Base-by-base conservation (phyloP, 2,329 filamentous ascomycete species). In the Penicillium sp. region DNA sequence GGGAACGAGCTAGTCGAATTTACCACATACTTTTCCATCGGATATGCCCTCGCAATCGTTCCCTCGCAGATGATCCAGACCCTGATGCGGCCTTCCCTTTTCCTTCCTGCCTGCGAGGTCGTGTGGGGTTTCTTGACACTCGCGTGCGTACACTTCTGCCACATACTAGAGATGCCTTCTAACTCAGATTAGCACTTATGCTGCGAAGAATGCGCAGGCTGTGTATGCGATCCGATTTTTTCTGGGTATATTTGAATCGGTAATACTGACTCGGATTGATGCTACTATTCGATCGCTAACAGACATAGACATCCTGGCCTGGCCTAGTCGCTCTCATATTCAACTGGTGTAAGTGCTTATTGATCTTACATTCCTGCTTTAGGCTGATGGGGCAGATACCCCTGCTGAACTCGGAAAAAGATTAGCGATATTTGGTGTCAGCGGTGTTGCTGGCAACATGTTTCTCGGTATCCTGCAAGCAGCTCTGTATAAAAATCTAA, bases 1-100 rank as follows among this genome's bases (percentile, higher is more conserved):
- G 77, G 76, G 9, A 80, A 80, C 59, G 70, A 80, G 56, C 71
- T 79, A 6, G 78, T 79, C 61, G 75, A 78, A 38, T 75, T 81
- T 55, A 80, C 79, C 46, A 72, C 78, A 4, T 76, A 75, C 60
- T 81, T 79, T 70, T 79, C 74, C n/a, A 73, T 73, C 8, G 73
- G 75, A 13, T 77, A 78, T 60, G 74, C 77, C 7, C 58, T 78
- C n/a, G 76, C 76, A 38, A 75, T 77, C 9, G 61, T 66, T 38
- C 65, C 65, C 48, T 67, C 66, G 11, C 63, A 68, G 46, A 26
- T 65, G 47, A 63, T 63, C n/a, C 60, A 64, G 38, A 66, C 66
- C 44, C 61, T 61, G 38, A 61, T 68, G n/a, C 62, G 66, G 31
- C 65, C 65, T 15, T 66, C 65, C 8, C 56, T 68, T 21, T 66